Evolutionary conservation across 495 filamentous ascomycete species (phyloP), one percentile per base, ranked within the genome.

Genomic region (Xylaria palmicola): DNA sequence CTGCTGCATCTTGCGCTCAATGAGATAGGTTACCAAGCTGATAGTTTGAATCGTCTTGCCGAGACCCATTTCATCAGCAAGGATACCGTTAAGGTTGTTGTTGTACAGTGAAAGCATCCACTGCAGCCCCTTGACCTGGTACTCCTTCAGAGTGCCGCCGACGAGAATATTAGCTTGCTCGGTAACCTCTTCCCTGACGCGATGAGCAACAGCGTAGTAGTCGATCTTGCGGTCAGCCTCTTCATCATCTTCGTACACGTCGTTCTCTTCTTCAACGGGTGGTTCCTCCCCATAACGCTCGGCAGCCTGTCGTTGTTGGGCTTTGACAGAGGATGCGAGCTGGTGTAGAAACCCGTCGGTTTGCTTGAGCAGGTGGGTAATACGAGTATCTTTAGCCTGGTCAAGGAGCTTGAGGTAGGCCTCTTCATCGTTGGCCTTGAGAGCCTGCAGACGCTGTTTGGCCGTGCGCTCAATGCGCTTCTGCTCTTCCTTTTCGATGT

Each of bases 61-160:
- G 60, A 98, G 90, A 87, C 94, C 94, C 94, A 98, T 98, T 77
- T 98, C 94, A 66, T 98, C 94, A 51, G 94, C 94, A 62, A 98
- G 79, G 64, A 98, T 98, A 83, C 94, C 94, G 73, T 98, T 98
- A 61, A 98, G 84, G 74, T 97, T 98, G 82, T 98, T 98, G 85
- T 98, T 98, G 78, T 98, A 98, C 22, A 98, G 83, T 13, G 94
- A 98, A 56, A 98, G 85, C 94, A 98, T 98, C 94, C 94, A 98
- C 73, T 98, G 94, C 61, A 98, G 75, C 77, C 94, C 94, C 84
- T 96, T 97, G 73, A 98, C 43, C 76, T 98, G 94, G 76, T 98
- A 98, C 71, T 98, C 94, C 75, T 98, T 98, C 47, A 98, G 80
- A 3, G 82, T 88, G 67, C 94, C 94, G 63, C 94, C 94, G 60